These are phyloP conservation scores for Dendrobium huoshanense DNA, from an alignment of 106 monocot genomes.

Conservation along the genomic window DNA sequence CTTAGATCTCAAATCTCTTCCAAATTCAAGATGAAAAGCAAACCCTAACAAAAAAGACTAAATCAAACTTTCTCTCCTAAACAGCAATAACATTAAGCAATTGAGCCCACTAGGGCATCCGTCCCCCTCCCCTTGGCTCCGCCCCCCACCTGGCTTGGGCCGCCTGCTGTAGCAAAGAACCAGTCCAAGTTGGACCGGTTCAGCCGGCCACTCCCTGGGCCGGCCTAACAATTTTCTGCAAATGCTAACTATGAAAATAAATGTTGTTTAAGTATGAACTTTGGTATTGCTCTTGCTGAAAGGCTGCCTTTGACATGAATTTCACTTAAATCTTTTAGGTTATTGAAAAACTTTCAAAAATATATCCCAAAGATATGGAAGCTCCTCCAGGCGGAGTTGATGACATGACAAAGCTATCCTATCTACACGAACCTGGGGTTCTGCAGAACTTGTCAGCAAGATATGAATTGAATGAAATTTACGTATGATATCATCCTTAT, in stretches of 20 bases:
- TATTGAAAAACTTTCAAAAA: constrained; percentile 40
- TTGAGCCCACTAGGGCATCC: too few relatives aligned
- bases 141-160: too few relatives aligned
- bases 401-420: constrained; percentile 83
- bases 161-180: too few relatives aligned
- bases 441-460: constrained; percentile 57
- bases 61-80: too few relatives aligned
- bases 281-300: neutral
- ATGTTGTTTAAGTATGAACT: neutral
- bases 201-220: too few relatives aligned
- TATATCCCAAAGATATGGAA: constrained; percentile 68
- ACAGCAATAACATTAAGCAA: too few relatives aligned
- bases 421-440: constrained; percentile 87
- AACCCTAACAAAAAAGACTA: too few relatives aligned
- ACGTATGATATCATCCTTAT: constrained; percentile 37
- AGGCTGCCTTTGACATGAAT: constrained; percentile 1
- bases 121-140: too few relatives aligned
- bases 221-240: neutral
- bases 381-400: constrained; percentile 72
- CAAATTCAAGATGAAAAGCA: too few relatives aligned
- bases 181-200: too few relatives aligned
- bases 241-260: neutral
- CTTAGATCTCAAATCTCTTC: too few relatives aligned
- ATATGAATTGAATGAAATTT: constrained; percentile 73
- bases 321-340: constrained; percentile 18